Evolutionary conservation across 2,329 filamentous ascomycete genomes (phyloP).

Genomic region (Colletotrichum somersetense): DNA sequence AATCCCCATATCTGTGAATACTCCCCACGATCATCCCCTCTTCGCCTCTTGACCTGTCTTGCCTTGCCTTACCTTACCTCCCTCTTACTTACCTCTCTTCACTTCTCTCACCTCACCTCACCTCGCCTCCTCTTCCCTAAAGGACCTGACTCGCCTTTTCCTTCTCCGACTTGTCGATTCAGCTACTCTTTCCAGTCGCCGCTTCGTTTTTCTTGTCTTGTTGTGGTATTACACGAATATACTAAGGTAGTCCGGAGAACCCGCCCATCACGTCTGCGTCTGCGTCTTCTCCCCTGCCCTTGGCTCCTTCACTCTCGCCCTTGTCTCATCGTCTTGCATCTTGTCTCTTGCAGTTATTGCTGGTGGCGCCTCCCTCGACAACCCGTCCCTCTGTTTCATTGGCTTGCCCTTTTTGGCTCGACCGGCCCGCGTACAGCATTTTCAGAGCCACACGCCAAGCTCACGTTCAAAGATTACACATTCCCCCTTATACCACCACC

Average conservation of each 20-base stretch:
- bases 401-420: slow-evolving; percentile 39
- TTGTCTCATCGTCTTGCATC: slow-evolving; percentile 41
- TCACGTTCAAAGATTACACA: slow-evolving; percentile 29
- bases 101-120: background rate
- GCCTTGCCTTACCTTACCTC: slow-evolving; percentile 1
- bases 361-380: slow-evolving; percentile 25
- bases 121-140: slow-evolving; percentile 16
- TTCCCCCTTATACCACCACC: slow-evolving; percentile 31
- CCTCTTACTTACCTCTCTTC: too few species aligned
- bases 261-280: background rate
- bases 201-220: slow-evolving; percentile 12
- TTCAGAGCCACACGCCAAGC: slow-evolving; percentile 32
- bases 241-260: slow-evolving; percentile 23
- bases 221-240: slow-evolving; percentile 12
- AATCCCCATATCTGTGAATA: slow-evolving; percentile 36
- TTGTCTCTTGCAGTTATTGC: slow-evolving; percentile 36
- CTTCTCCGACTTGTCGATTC: background rate
- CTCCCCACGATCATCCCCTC: slow-evolving; percentile 39
- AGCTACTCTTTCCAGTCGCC: background rate
- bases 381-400: slow-evolving; percentile 26
- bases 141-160: slow-evolving; percentile 11
- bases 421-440: slow-evolving; percentile 39
- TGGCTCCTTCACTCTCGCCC: slow-evolving; percentile 13
- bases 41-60: slow-evolving; percentile 24
- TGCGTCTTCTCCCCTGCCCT: slow-evolving; percentile 9